Base-by-base conservation (phyloP, 2,329 filamentous ascomycete genomes). In the Aspergillus sp. region DNA sequence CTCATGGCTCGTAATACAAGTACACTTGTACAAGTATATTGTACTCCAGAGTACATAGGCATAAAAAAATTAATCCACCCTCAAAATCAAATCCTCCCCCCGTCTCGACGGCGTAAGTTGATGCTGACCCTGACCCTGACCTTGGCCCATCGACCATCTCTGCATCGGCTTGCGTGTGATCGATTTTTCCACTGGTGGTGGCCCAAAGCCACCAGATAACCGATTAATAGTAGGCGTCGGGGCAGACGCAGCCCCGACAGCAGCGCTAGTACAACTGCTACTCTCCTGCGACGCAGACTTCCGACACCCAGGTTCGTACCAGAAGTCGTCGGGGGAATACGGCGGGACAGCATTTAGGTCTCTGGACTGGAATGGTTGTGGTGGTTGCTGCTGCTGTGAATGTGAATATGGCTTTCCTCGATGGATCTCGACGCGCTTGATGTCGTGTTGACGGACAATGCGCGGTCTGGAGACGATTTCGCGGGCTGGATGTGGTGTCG, bases 391-490 rank as follows among this genome's bases (percentile, higher is more conserved):
- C 19, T 1, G 19, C 19, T 19, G 19, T 19, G 19, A 19, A 19
- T 19, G 19, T 19, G 19, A 19, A 19, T 19, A 19, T 2, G 55
- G 59, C 12, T 57, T 59, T 27, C 60, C 59, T 30, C 53, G 56
- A n/a, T 57, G 57, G 19, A 64, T 59, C 29, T 65, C 51, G 1
- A 66, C 57, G 8, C 59, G 52, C 43, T 59, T 64, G 30, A 66
- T 66, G 43, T 65, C 61, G 29, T 65, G 58, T 7, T 54, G 47
- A 7, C 57, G 54, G 10, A 66, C 56, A 10, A 61, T 59, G n/a
- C 62, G 62, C 8, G 62, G 65, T 10, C 58, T 52, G 2, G 64
- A 62, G 7, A 64, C 48, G 3, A 60, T 58, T 41, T 68, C 63
- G 19, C 59, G 54, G 7, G 57, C 53, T 34, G 57, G 55, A 5